Base-by-base conservation (phyloP, 176 grass and related monocot genomes). In the Raddia guianensis region DNA sequence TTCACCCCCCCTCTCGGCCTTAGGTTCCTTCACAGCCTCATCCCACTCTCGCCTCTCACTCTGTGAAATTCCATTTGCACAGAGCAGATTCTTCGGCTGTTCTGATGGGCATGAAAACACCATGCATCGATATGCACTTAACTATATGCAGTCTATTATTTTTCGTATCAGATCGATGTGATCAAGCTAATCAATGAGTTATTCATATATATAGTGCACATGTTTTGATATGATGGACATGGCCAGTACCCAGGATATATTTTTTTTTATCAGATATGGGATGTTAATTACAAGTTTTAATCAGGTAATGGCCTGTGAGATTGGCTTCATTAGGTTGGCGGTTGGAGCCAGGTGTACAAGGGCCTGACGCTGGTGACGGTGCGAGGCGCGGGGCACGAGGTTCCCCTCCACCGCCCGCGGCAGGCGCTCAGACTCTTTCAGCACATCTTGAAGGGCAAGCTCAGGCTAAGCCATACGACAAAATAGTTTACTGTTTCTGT, bases 341-440 rank as follows among this genome's bases (percentile, higher is more conserved):
- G 84, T 5, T 86, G 84, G 84, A 86, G 76, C 12, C 84, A 86
- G 70, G 84, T 86, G 16, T 86, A 80, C 16, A 14, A 58, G 49
- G 84, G 76, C 49, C 59, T 86, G 0, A 86, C 59, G 7, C 15
- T 86, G 12, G 84, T 86, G 60, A 80, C 68, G 0, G 10, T 86
- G 16, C 68, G 76, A 16, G 76, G 76, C 0, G 84, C 84, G 0
- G 72, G 67, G 6, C 77, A 86, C 5, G 18, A 68, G 52, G 84
- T 86, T 58, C 77, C 84, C 2, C 70, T 86, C 7, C 84, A 86
- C 33, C 77, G 77, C 40, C 76, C 76, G 3, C 37, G 40, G 10
- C 83, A 86, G 32, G 83, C 68, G 16, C 10, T 73, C 20, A 16
- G 73, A 35, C 12, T 86, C 11, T 79, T 86, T 21, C 21, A 79